Percentiles rank a stretch among this genome's conserved stretches.
Evolutionary conservation across 306 rosid genomes (phyloP).

Genomic region (Dryas octopetala): DNA sequence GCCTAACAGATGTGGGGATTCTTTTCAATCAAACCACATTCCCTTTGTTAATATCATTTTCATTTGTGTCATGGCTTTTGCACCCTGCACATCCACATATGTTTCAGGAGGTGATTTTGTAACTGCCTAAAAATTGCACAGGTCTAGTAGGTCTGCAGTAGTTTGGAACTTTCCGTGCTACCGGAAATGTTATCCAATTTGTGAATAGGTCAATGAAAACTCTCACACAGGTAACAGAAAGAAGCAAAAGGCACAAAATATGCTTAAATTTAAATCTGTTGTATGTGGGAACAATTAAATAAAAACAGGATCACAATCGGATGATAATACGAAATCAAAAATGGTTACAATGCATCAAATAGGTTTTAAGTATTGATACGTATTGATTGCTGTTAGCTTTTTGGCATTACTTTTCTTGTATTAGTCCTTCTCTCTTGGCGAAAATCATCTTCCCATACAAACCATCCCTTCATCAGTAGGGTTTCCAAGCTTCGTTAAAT

Average conservation of each 20-base stretch:
- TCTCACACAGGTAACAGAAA: neutral
- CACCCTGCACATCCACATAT: neutral
- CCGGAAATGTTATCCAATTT: neutral
- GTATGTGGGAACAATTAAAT: neutral
- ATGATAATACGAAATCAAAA: neutral
- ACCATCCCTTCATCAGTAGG: conserved; percentile 19
- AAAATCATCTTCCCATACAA: conserved; percentile 20
- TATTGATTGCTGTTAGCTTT: conserved; percentile 1
- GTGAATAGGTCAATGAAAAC: too few relatives aligned
- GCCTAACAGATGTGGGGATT: conserved; percentile 18
- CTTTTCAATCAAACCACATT: conserved; percentile 4
- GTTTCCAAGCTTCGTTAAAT: conserved; percentile 13
- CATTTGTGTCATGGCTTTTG: neutral
- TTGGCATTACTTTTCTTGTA: neutral
- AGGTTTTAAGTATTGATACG: neutral
- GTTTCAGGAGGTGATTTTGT: conserved; percentile 4
- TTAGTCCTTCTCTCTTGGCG: neutral
- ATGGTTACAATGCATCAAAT: neutral
- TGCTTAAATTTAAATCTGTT: neutral
- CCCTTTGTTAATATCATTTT: neutral
- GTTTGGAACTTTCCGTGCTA: neutral
- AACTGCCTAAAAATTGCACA: neutral
- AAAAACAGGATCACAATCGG: neutral
- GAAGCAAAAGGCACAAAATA: neutral
- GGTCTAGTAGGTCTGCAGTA: neutral